Percentiles rank a stretch among this genome's conserved stretches.
Evolutionary conservation across 1,284 basidiomycete species (phyloP).

Genomic region (Naganishia liquefaciens): DNA sequence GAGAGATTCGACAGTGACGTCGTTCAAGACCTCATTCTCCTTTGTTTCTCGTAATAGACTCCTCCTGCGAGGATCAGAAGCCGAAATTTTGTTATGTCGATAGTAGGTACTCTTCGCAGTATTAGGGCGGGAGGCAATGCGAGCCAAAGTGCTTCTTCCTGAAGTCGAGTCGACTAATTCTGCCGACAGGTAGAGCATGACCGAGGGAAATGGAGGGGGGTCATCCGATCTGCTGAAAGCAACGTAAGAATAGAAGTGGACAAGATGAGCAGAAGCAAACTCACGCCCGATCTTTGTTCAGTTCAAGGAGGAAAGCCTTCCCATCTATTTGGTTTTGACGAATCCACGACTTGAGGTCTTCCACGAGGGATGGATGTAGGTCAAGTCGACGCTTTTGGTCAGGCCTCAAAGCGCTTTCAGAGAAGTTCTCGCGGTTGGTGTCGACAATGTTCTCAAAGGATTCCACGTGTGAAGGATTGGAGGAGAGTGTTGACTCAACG

Average conservation of each 20-base stretch:
- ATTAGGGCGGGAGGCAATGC: background rate
- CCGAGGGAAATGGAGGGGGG: slow-evolving; percentile 25
- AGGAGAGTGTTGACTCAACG: background rate
- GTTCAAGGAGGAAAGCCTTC: slow-evolving; percentile 25
- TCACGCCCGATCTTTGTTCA: slow-evolving; percentile 26
- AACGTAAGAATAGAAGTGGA: background rate
- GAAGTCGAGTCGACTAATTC: slow-evolving; percentile 3
- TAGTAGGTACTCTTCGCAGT: background rate
- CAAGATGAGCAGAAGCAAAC: background rate
- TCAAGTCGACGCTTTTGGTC: background rate
- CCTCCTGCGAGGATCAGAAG: background rate
- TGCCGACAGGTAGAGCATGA: slow-evolving; percentile 25
- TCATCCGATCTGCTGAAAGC: background rate
- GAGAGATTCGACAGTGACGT: background rate
- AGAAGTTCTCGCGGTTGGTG: background rate
- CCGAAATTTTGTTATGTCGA: background rate
- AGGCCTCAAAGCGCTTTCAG: background rate
- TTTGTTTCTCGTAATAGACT: slow-evolving; percentile 12
- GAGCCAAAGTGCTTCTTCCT: background rate
- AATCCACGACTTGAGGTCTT: slow-evolving; percentile 31
- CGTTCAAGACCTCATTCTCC: background rate
- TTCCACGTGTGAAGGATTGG: background rate
- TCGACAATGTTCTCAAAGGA: background rate
- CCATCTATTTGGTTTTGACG: slow-evolving; percentile 7
- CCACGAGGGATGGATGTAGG: slow-evolving; percentile 12